Base-by-base conservation (phyloP, 2,329 filamentous ascomycete genomes). In the Trematosphaeria pertusa region DNA sequence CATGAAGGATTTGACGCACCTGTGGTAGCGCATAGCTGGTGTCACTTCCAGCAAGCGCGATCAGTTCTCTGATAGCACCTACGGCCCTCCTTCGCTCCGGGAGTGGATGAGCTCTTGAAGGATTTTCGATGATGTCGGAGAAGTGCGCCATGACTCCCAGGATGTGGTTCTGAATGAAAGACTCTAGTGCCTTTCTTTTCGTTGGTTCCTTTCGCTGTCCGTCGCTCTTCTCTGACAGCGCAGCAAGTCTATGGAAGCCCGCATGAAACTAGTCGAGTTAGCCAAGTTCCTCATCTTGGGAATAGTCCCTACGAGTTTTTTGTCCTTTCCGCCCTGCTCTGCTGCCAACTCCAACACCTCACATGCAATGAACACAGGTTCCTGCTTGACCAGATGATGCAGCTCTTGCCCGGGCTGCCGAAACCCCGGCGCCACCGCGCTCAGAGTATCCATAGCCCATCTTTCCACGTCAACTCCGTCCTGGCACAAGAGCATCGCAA, bases 131-230 rank as follows among this genome's bases (percentile, higher is more conserved):
- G 8, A 80, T 76, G 52, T 92, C 86, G 0, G 89, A 90, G 55
- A 97, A 85, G 26, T 87, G 83, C 5, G 90, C 86, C 72, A 97
- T 91, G 43, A 97, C 85, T 5, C 91, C 93, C 5, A 99, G 81
- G 24, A 95, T 86, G 67, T 97, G 87, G 21, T 84, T 82, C 52
- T 95, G 87, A 32, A 97, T 82, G 65, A 96, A 97, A 0, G 82
- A 77, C 1, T 85, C 86, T 18, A 95, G 41, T 1, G 83, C 73
- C 48, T 87, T 84, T 43, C 79, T 75, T 62, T 78, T 81, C 1
- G 75, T 67, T 17, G 72, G 65, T 17, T 68, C 69, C 47, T 71
- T 76, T 37, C 74, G 72, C 37, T 76, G 72, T 15, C 71, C 69
- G n/a, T 71, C 70, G 49, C 78, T 78, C 11, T 75, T 72, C 43